Evolutionary conservation across 1,284 basidiomycete genomes (phyloP).

Genomic region (Ceratobasidium sp.): DNA sequence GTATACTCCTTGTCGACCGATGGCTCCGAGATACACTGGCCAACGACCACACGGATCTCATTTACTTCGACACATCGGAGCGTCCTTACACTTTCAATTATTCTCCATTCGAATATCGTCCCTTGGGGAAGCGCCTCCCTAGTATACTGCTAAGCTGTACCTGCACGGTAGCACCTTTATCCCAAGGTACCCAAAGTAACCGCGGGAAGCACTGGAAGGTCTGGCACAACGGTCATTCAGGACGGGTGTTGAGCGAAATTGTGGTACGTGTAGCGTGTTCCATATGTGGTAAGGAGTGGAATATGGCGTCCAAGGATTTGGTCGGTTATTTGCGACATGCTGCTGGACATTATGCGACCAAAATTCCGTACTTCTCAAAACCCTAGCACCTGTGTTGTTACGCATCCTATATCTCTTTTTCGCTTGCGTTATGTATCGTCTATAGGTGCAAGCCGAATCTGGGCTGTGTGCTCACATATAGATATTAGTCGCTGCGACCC

Average conservation of each 20-base stretch:
- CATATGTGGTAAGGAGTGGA: background rate
- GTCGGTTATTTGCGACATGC: background rate
- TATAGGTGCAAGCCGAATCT: background rate
- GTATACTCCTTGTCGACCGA: background rate
- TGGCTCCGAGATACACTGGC: background rate
- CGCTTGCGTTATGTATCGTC: background rate
- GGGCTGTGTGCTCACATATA: background rate
- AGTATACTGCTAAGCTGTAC: background rate
- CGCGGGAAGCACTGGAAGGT: background rate
- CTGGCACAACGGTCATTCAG: background rate
- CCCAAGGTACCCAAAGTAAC: too few relatives aligned
- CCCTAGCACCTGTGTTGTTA: too few relatives aligned
- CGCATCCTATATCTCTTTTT: background rate
- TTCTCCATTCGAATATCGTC: background rate
- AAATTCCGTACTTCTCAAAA: slow-evolving; percentile 2
- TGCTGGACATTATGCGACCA: background rate
- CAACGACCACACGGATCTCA: background rate
- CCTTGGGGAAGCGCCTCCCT: background rate
- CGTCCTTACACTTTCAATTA: background rate
- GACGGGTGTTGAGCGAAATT: background rate
- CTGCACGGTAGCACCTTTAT: background rate
- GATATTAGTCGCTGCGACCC: background rate
- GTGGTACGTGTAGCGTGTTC: background rate
- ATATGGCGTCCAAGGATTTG: background rate
- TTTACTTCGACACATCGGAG: background rate